These are phyloP conservation scores for Pelagomonas calceolata DNA, from an alignment of 108 stramenopile genomes.

Conservation along the genomic window DNA sequence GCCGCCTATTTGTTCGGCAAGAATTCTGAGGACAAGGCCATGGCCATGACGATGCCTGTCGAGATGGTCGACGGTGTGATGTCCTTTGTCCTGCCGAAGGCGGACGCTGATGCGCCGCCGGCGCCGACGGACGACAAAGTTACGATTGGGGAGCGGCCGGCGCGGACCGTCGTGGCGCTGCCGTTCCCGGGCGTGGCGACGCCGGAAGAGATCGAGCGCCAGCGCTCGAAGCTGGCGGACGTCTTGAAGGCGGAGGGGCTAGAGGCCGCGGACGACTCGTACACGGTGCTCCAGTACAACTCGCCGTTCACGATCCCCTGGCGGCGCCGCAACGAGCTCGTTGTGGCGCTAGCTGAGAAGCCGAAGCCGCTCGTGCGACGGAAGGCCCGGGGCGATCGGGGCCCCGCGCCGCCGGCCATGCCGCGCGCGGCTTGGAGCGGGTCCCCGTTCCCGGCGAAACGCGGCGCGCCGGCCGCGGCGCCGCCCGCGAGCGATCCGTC, in stretches of 20 bases:
- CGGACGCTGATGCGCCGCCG: background rate
- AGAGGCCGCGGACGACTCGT: background rate
- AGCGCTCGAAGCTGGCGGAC: background rate
- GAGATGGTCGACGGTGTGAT: constrained; percentile 3
- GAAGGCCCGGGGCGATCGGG: no score
- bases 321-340: no score
- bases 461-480: no score
- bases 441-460: no score
- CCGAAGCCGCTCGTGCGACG: no score
- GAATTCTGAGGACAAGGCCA: background rate
- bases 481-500: no score
- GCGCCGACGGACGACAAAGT: constrained; percentile 1
- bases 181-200: constrained; percentile 3
- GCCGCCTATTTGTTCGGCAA: constrained; percentile 2
- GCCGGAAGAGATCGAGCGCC: background rate
- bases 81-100: background rate
- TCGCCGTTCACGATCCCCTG: no score
- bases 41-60: constrained; percentile 8
- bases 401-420: no score
- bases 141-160: background rate
- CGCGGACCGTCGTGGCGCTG: background rate
- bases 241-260: background rate
- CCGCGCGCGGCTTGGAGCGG: no score
- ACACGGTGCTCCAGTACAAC: no score
- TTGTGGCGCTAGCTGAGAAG: no score